Evolutionary conservation across 2,329 filamentous ascomycete genomes (phyloP).

Genomic region (Colletotrichum phormii): DNA sequence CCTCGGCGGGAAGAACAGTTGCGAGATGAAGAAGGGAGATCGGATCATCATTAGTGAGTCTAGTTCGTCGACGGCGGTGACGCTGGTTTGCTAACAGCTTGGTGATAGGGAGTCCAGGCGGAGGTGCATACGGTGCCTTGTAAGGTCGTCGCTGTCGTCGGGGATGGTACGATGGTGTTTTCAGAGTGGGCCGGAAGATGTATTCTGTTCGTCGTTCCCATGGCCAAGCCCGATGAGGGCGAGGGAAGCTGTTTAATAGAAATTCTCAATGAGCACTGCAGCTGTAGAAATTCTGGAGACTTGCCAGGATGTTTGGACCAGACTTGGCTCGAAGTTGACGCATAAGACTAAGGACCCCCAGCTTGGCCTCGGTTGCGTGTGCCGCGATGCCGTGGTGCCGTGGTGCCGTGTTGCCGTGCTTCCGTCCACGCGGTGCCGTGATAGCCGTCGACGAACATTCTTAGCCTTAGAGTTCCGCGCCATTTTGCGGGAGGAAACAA

Average conservation of each 20-base stretch:
- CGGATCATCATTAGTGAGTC: not conserved
- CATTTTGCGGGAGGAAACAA: not conserved
- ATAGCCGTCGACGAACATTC: conserved; percentile 16
- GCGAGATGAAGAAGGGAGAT: not conserved
- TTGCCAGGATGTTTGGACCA: not conserved
- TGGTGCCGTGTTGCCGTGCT: conserved; percentile 20
- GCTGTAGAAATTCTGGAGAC: not conserved
- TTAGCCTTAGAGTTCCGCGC: conserved; percentile 16
- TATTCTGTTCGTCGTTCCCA: not conserved
- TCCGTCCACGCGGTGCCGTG: conserved; percentile 23
- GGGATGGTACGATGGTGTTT: not conserved
- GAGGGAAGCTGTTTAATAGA: not conserved
- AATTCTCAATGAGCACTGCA: not conserved
- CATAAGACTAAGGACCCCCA: not conserved
- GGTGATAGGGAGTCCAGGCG: not conserved
- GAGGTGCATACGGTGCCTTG: not conserved
- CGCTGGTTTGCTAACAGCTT: not conserved
- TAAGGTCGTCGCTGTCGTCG: not conserved
- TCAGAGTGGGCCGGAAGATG: not conserved
- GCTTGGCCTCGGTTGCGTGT: conserved; percentile 31
- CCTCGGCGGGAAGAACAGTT: not conserved
- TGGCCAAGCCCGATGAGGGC: not conserved
- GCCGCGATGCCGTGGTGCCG: conserved; percentile 21
- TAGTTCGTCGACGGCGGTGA: not conserved
- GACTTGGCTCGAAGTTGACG: conserved; percentile 15